A percentile compares a stretch with the other conserved stretches of the same genome.
These are phyloP conservation scores for Corynascus novoguineensis DNA, from an alignment of 495 filamentous ascomycete species.

Conservation along the genomic window DNA sequence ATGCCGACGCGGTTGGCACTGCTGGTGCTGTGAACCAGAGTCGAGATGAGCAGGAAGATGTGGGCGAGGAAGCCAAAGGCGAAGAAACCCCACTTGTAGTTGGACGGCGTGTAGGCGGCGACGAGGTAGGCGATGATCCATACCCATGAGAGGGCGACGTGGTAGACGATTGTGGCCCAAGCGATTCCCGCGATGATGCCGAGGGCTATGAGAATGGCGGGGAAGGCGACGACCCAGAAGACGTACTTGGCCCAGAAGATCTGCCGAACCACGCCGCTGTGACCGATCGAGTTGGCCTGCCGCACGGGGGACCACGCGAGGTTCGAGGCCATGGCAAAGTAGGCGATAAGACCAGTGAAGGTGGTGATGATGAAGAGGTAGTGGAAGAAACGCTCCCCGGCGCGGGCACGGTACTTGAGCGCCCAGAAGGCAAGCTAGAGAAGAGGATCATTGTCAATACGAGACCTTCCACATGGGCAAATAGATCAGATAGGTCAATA, in stretches of 20 bases:
- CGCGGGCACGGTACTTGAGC: slow-evolving; percentile 35
- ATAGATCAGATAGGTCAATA: neutral
- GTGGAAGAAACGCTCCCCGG: slow-evolving; percentile 50
- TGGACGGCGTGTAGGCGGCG: slow-evolving; percentile 38
- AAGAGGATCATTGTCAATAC: neutral
- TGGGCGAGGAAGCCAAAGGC: slow-evolving; percentile 39
- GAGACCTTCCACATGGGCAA: neutral
- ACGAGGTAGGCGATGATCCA: slow-evolving; percentile 45
- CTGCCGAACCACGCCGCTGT: slow-evolving; percentile 32
- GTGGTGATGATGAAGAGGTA: slow-evolving; percentile 47
- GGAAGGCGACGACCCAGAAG: slow-evolving; percentile 46
- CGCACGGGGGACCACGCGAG: slow-evolving; percentile 34
- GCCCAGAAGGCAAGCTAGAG: slow-evolving; percentile 31
- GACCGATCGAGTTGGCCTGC: slow-evolving; percentile 30
- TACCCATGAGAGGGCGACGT: slow-evolving; percentile 40
- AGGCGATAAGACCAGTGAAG: slow-evolving; percentile 42
- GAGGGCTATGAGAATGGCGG: slow-evolving; percentile 35
- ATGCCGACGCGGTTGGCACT: slow-evolving; percentile 37
- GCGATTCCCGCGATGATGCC: slow-evolving; percentile 41
- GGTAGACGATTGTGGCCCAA: slow-evolving; percentile 44
- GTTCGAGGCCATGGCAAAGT: slow-evolving; percentile 43
- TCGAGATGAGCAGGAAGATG: slow-evolving; percentile 32
- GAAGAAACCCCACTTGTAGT: slow-evolving; percentile 51
- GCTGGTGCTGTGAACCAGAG: slow-evolving; percentile 23
- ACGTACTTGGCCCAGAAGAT: slow-evolving; percentile 50